Evolutionary conservation across 176 grass and related monocot genomes (phyloP).

Genomic region (Carex parvula): DNA sequence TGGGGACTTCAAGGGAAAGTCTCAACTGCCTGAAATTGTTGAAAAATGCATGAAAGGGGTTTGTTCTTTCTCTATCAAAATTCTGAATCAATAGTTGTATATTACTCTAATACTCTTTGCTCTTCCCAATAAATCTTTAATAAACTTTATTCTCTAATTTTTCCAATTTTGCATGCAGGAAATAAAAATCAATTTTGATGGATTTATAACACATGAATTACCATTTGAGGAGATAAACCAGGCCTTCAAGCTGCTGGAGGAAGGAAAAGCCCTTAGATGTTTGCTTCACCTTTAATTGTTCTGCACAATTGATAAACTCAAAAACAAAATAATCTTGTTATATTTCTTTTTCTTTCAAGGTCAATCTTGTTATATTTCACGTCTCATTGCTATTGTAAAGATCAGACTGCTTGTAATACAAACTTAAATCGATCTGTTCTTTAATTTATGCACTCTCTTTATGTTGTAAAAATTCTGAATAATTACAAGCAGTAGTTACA

Average conservation of each 20-base stretch:
- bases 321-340: not conserved
- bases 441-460: not conserved
- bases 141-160: not conserved
- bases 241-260: conserved; percentile 57
- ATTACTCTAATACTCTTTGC: not conserved
- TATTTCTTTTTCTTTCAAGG: not conserved
- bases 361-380: conserved; percentile 3
- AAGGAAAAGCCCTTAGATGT: conserved; percentile 74
- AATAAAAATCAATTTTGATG: conserved; percentile 65
- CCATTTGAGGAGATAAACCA: conserved; percentile 75
- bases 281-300: conserved; percentile 44
- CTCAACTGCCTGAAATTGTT: conserved; percentile 55
- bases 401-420: not conserved
- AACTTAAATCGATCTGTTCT: conserved; percentile 4
- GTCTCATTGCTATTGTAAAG: not conserved
- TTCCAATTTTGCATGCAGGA: conserved; percentile 37
- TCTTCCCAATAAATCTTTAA: not conserved
- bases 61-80: not conserved
- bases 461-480: too few relatives aligned
- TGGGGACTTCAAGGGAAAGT: conserved; percentile 84
- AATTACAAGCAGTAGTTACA: not conserved
- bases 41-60: conserved; percentile 66
- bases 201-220: conserved; percentile 84
- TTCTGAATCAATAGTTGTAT: not conserved
- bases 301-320: not conserved